Conservation (phyloP, 306 rosid species). For the Rosa rugosa region DNA sequence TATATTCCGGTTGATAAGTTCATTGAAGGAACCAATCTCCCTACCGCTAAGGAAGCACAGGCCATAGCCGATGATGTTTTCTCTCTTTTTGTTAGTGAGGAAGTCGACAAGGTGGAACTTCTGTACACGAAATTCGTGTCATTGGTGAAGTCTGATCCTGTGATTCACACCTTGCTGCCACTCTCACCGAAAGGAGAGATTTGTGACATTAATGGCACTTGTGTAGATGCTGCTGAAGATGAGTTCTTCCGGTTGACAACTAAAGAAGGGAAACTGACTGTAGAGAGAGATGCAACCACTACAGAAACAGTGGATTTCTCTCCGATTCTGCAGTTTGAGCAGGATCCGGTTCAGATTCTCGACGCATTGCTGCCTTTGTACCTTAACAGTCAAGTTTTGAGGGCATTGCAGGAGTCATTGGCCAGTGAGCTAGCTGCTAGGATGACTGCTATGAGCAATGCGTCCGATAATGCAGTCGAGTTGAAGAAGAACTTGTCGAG, state of each 20-base stretch:
- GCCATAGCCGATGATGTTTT: conserved; percentile 89
- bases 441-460: conserved; percentile 91
- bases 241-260: conserved; percentile 87
- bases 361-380: conserved; percentile 84
- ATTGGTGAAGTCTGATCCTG: conserved; percentile 67
- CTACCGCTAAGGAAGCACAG: conserved; percentile 92
- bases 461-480: conserved; percentile 68
- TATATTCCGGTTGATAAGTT: conserved; percentile 75
- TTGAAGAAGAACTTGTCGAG: conserved; percentile 62
- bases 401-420: conserved; percentile 87
- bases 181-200: conserved; percentile 90
- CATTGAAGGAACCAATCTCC: conserved; percentile 58
- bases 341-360: conserved; percentile 91
- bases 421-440: conserved; percentile 92
- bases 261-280: conserved; percentile 74
- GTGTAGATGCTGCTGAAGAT: conserved; percentile 91
- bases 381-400: conserved; percentile 80
- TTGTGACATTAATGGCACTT: conserved; percentile 71
- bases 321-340: conserved; percentile 79
- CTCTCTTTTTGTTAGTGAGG: conserved; percentile 79
- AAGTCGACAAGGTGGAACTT: conserved; percentile 87
- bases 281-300: conserved; percentile 68
- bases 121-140: conserved; percentile 84
- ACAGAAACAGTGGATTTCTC: conserved; percentile 54
- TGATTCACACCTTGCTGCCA: conserved; percentile 86